phyloP scores from a whole-genome alignment of 2,329 filamentous ascomycete genomes.

The Verticillium nubilum region DNA sequence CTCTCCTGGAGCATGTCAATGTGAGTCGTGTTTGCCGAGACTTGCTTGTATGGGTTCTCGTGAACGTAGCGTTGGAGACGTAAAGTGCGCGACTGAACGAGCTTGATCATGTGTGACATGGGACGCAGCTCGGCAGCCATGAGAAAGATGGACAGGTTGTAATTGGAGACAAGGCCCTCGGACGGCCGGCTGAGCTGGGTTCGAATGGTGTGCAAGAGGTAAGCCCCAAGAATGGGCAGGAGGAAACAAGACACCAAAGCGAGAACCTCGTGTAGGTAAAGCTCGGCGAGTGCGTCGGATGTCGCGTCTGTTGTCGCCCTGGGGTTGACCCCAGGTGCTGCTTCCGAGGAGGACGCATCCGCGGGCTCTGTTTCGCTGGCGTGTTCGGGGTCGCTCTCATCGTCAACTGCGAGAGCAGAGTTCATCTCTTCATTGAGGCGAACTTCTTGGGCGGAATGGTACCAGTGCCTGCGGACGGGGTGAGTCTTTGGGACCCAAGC shows the following conservation, averaged over 20 bases:
- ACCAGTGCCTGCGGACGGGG: slow-evolving; percentile 56
- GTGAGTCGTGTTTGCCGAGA: slow-evolving; percentile 28
- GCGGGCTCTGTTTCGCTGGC: slow-evolving; percentile 4
- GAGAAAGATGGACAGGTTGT: slow-evolving; percentile 87
- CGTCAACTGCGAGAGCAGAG: slow-evolving; percentile 34
- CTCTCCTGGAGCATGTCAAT: slow-evolving; percentile 57
- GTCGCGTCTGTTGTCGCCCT: slow-evolving; percentile 10
- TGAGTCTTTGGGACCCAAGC: too few relatives aligned
- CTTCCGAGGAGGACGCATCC: slow-evolving; percentile 18
- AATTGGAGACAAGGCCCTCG: slow-evolving; percentile 84
- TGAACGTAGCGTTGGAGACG: slow-evolving; percentile 73
- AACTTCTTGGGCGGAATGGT: slow-evolving; percentile 62
- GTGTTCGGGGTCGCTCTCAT: slow-evolving; percentile 37
- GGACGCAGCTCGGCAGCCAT: slow-evolving; percentile 83
- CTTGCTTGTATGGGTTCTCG: slow-evolving; percentile 37
- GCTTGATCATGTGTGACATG: slow-evolving; percentile 71
- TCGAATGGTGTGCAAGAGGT: slow-evolving; percentile 75
- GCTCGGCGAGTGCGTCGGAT: slow-evolving; percentile 49
- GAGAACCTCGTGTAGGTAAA: slow-evolving; percentile 68
- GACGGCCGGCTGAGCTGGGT: slow-evolving; percentile 76
- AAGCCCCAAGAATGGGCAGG: slow-evolving; percentile 74
- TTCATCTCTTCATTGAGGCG: slow-evolving; percentile 44
- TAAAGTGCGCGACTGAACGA: slow-evolving; percentile 73
- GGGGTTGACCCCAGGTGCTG: slow-evolving; percentile 11
- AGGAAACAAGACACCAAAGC: slow-evolving; percentile 76